Evolutionary conservation across 2,329 filamentous ascomycete genomes (phyloP).

Genomic region (Clonostachys rhizophaga): DNA sequence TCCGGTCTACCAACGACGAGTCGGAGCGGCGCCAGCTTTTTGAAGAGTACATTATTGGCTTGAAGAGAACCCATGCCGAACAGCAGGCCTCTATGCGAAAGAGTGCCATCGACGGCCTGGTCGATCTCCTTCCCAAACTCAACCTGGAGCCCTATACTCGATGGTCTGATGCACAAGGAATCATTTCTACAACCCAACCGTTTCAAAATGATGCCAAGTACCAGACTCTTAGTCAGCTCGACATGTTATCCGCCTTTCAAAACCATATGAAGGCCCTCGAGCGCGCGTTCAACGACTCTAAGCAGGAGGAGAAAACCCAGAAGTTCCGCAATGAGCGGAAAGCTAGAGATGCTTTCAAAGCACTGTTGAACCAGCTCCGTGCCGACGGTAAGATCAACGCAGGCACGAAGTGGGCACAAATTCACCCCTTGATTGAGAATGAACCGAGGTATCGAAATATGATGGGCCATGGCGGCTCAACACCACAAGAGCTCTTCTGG

Average conservation of each 20-base stretch:
- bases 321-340: conserved; percentile 81
- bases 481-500: conserved; percentile 91
- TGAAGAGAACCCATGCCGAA: conserved; percentile 78
- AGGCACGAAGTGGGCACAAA: conserved; percentile 82
- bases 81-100: conserved; percentile 68
- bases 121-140: conserved; percentile 71
- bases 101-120: conserved; percentile 79
- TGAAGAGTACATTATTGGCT: conserved; percentile 83
- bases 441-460: conserved; percentile 82
- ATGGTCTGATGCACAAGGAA: conserved; percentile 84
- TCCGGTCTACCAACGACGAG: conserved; percentile 85
- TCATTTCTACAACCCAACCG: conserved; percentile 71
- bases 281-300: conserved; percentile 83
- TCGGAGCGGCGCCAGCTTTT: conserved; percentile 85
- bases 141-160: conserved; percentile 89
- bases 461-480: conserved; percentile 79
- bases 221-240: conserved; percentile 77
- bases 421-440: conserved; percentile 69
- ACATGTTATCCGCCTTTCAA: conserved; percentile 90
- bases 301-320: conserved; percentile 80
- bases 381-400: conserved; percentile 79
- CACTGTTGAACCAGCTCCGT: conserved; percentile 70
- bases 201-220: conserved; percentile 84
- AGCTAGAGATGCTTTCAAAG: conserved; percentile 75
- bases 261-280: conserved; percentile 92